These are phyloP conservation scores for Backusella mclennaniae DNA, from an alignment of 192 early-diverging fungal species.

Conservation along the genomic window DNA sequence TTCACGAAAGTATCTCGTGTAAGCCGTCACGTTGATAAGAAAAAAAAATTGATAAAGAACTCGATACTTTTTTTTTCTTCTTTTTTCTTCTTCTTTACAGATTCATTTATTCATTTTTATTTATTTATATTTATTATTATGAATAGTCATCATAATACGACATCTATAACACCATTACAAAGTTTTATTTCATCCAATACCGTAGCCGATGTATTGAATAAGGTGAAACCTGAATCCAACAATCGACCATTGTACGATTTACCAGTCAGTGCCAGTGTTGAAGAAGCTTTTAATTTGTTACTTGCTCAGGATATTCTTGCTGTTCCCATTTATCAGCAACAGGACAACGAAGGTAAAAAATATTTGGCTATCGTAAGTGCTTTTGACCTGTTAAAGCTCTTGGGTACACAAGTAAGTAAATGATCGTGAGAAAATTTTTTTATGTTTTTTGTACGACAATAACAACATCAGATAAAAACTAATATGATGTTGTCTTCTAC, in stretches of 20 bases:
- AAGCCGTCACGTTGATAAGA: not conserved
- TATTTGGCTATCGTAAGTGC: slow-evolving; percentile 53
- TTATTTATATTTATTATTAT: not conserved
- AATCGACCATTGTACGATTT: slow-evolving; percentile 43
- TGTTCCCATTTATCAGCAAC: slow-evolving; percentile 50
- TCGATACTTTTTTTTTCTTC: not conserved
- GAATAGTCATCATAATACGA: not conserved
- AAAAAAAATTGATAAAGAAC: not conserved
- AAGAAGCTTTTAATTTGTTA: slow-evolving; percentile 56
- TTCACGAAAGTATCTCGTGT: not conserved
- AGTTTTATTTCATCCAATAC: slow-evolving; percentile 22
- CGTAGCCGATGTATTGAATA: slow-evolving; percentile 14
- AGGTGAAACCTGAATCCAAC: slow-evolving; percentile 10
- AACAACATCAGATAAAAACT: not conserved
- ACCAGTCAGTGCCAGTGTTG: slow-evolving; percentile 46
- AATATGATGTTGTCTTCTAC: not conserved
- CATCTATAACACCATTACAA: not conserved
- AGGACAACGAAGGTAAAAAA: slow-evolving; percentile 34
- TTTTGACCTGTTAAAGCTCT: slow-evolving; percentile 47
- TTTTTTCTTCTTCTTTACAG: not conserved
- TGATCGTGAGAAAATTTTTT: slow-evolving; percentile 19
- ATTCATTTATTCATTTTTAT: not conserved
- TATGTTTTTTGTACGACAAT: not conserved
- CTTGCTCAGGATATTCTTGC: slow-evolving; percentile 52
- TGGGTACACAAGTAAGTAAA: slow-evolving; percentile 34